Evolutionary conservation across 1,284 basidiomycete species (phyloP).

Genomic region (Cryptococcus sp.): DNA sequence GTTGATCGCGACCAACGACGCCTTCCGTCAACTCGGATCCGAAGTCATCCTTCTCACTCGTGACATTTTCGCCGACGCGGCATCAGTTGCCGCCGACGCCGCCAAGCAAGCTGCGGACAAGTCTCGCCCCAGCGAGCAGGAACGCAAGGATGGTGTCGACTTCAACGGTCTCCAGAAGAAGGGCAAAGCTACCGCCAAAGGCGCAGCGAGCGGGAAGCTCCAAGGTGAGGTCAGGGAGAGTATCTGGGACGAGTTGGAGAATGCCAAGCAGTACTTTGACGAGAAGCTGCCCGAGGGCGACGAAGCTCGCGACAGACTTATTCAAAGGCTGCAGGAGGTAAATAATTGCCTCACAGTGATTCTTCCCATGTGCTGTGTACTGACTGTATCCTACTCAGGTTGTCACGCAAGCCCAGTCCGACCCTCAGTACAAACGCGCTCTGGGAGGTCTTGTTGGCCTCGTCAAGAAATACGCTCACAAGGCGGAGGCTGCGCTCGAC

Average conservation of each 20-base stretch:
- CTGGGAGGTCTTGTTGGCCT: constrained; percentile 53
- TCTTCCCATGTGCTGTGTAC: not conserved
- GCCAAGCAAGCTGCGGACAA: constrained; percentile 44
- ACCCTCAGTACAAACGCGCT: constrained; percentile 52
- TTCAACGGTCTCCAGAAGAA: constrained; percentile 46
- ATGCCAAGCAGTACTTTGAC: constrained; percentile 51
- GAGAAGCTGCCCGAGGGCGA: constrained; percentile 55
- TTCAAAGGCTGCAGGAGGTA: constrained; percentile 53
- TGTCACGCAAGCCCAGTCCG: constrained; percentile 43
- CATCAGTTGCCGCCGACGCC: constrained; percentile 38
- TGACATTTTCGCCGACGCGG: constrained; percentile 55
- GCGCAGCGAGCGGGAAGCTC: constrained; percentile 41
- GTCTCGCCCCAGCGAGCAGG: constrained; percentile 43
- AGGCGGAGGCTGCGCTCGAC: constrained; percentile 51
- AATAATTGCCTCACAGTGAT: constrained; percentile 9
- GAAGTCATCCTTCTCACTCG: constrained; percentile 53
- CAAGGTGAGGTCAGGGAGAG: constrained; percentile 44
- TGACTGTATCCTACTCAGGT: constrained; percentile 31
- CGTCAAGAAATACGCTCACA: constrained; percentile 55
- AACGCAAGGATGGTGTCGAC: constrained; percentile 49
- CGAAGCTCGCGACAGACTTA: constrained; percentile 53
- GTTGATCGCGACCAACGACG: constrained; percentile 53
- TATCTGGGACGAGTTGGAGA: constrained; percentile 40
- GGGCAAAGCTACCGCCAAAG: constrained; percentile 50
- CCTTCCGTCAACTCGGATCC: constrained; percentile 53